Evolutionary conservation across 2,329 filamentous ascomycete species (phyloP).

Genomic region (Magnaporthiopsis rhizophila): DNA sequence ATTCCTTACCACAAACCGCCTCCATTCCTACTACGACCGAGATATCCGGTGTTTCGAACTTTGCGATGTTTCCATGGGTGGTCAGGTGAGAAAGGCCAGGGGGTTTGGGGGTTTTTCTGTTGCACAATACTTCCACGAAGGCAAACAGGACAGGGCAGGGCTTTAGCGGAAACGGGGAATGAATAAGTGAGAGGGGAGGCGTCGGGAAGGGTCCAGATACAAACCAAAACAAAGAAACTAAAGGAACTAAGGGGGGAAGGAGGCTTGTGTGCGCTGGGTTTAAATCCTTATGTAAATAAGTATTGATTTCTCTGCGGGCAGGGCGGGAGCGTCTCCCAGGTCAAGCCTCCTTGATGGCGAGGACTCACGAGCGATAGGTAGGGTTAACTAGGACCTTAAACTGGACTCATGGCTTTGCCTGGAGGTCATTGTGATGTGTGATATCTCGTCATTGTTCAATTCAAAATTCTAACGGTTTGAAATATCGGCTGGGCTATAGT

Average conservation of each 20-base stretch:
- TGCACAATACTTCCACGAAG: background rate
- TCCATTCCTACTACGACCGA: background rate
- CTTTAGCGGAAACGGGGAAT: background rate
- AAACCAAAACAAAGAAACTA: background rate
- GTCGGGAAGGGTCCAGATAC: background rate
- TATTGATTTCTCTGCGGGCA: background rate
- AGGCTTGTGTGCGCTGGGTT: background rate
- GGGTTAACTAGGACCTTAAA: background rate
- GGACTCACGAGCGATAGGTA: background rate
- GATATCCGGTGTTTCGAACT: background rate
- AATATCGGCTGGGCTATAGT: background rate
- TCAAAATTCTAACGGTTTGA: background rate
- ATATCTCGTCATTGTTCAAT: background rate
- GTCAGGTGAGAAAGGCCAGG: background rate
- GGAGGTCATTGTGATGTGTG: background rate
- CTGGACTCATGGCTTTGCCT: background rate
- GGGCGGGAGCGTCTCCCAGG: too few species aligned
- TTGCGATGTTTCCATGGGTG: background rate
- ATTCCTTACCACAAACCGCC: background rate
- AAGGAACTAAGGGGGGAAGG: background rate
- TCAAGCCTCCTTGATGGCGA: background rate
- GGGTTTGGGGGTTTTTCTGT: background rate
- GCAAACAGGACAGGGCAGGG: background rate
- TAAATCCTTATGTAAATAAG: background rate
- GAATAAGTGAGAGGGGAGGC: background rate